Conservation (phyloP, 2,329 filamentous ascomycete genomes). For the Calycina herbarum region DNA sequence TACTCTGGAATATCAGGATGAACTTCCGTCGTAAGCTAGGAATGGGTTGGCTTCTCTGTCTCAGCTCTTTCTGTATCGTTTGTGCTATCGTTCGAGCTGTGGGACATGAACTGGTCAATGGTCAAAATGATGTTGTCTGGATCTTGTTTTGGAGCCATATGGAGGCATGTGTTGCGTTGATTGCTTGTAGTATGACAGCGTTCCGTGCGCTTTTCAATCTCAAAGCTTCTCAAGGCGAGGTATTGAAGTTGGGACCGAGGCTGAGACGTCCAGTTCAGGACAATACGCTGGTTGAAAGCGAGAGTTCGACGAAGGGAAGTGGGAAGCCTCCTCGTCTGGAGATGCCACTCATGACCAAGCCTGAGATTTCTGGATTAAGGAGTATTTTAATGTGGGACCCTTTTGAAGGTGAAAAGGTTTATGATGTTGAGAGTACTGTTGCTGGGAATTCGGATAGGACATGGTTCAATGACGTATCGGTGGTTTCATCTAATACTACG, state of each 20-base stretch:
- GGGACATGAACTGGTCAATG: neutral
- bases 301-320: neutral
- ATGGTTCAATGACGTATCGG: no score
- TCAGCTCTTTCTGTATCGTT: neutral
- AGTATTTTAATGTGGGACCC: neutral
- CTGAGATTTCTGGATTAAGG: neutral
- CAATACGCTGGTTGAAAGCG: neutral
- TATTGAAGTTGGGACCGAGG: neutral
- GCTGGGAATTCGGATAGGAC: no score
- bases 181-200: neutral
- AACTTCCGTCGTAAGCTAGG: neutral
- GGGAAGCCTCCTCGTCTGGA: neutral
- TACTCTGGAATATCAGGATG: neutral
- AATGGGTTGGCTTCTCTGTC: neutral
- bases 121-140: neutral
- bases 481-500: no score
- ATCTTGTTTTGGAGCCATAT: neutral
- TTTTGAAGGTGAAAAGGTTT: neutral
- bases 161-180: neutral
- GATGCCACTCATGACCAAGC: neutral
- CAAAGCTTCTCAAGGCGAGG: neutral
- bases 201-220: neutral
- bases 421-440: neutral
- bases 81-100: neutral
- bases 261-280: neutral